A percentile compares a stretch with the other conserved stretches of the same genome.
Conservation (phyloP, 495 filamentous ascomycete genomes). For the Penicillium ochrochloron region DNA sequence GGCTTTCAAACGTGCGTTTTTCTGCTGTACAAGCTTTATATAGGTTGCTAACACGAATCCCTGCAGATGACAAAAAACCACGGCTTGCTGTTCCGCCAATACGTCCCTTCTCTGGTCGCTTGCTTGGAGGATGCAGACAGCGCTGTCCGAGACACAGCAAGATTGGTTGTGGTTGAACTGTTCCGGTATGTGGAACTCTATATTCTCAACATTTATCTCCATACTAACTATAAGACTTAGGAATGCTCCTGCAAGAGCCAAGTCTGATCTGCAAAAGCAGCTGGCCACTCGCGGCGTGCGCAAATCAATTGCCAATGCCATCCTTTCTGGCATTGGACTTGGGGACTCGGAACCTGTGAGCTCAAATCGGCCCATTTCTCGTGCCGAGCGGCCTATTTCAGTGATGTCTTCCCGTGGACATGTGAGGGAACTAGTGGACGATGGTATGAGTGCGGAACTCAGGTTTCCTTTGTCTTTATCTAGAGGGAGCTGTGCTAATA, state of each 20-base stretch:
- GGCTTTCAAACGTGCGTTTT: conserved; percentile 69
- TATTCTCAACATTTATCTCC: conserved; percentile 15
- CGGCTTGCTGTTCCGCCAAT: conserved; percentile 76
- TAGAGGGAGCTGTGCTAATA: conserved; percentile 12
- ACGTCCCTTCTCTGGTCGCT: conserved; percentile 81
- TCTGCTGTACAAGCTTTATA: conserved; percentile 11
- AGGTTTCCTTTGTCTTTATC: not conserved
- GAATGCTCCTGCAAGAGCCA: conserved; percentile 78
- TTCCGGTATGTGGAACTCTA: conserved; percentile 64
- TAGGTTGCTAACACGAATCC: conserved; percentile 14
- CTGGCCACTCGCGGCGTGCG: conserved; percentile 78
- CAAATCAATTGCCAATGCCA: conserved; percentile 78
- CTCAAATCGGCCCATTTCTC: conserved; percentile 46
- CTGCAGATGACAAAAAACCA: conserved; percentile 76
- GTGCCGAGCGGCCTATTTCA: conserved; percentile 45
- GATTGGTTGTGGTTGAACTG: conserved; percentile 78
- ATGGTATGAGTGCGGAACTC: conserved; percentile 29
- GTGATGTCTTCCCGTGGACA: conserved; percentile 36
- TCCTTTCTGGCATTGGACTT: conserved; percentile 72
- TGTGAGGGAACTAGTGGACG: conserved; percentile 28
- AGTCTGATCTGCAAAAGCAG: conserved; percentile 84
- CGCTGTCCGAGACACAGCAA: conserved; percentile 81
- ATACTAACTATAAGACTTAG: conserved; percentile 41
- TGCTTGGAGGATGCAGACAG: conserved; percentile 88
- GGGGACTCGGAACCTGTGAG: conserved; percentile 32